Evolutionary conservation across 2,329 filamentous ascomycete species (phyloP), one percentile per base, ranked within the genome.

Genomic region (Diaporthe sp.): DNA sequence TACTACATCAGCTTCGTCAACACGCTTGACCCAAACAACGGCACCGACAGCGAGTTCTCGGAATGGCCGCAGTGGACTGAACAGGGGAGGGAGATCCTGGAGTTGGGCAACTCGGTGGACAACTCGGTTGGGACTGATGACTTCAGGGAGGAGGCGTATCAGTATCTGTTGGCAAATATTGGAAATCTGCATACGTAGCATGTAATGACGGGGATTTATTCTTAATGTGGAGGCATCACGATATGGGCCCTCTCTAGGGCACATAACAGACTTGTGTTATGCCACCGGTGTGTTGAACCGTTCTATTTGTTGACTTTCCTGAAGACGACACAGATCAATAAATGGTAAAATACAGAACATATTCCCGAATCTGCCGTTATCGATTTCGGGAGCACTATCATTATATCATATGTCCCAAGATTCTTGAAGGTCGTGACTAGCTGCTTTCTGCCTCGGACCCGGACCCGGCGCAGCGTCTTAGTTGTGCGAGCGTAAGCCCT

Each of bases 1-100:
- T 72, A 72, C 47, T 93, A 92, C 78, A 83, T 90, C 68, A 87
- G 85, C 17, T 93, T 93, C 79, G 83, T 92, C 2, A 86, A 91
- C 77, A 85, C 89, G 10, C 79, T 90, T 47, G 87, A 92, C 79
- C 91, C 91, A 0, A 92, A 92, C 78, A 82, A 83, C 13, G 84
- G 77, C 81, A 34, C 81, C 80, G 51, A 15, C 20, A 39, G 51
- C n/a, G 49, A 74, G 15, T 51, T 68, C 49, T 42, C 72, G 10
- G 28, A 44, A 25, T 74, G 72, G 72, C 72, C 72, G 28, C 58
- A 68, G 28, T 74, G 60, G 72, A 65, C 60, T 1, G 60, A 74
- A 37, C 34, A 60, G 10, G 61, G 72, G 4, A 51, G 61, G 15
- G 60, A 67, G 60, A 74, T 74, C 25, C 28, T 72, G 20, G 47